These are phyloP conservation scores for Solanum sitiens DNA, from an alignment of 257 asterid genomes.

Conservation along the genomic window DNA sequence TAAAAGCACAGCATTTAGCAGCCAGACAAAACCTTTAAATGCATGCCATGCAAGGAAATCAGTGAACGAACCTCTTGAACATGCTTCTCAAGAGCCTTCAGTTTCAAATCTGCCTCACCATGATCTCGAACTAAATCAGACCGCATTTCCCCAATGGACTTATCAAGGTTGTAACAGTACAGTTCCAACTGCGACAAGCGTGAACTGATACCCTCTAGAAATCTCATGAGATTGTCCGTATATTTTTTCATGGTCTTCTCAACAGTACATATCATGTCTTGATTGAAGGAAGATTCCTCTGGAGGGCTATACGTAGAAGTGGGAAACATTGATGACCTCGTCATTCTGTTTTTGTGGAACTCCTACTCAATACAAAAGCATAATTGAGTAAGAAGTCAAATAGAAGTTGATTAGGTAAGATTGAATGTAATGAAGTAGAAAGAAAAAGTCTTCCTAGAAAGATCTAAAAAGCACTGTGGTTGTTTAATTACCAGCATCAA, in stretches of 20 bases:
- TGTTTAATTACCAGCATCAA: neutral
- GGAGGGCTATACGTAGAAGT: slow-evolving; percentile 58
- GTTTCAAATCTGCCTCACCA: slow-evolving; percentile 70
- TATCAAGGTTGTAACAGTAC: slow-evolving; percentile 85
- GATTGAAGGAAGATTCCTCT: slow-evolving; percentile 66
- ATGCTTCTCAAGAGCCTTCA: slow-evolving; percentile 75
- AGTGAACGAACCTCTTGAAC: slow-evolving; percentile 62
- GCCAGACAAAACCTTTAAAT: neutral
- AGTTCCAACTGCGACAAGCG: slow-evolving; percentile 85
- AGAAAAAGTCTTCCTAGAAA: neutral
- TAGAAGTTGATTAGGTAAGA: too few relatives aligned
- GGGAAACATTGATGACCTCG: slow-evolving; percentile 56
- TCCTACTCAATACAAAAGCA: slow-evolving; percentile 42
- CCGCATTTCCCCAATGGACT: slow-evolving; percentile 88
- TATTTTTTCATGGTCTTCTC: slow-evolving; percentile 74
- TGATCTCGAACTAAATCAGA: slow-evolving; percentile 63
- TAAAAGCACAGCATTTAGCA: neutral
- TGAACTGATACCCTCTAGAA: slow-evolving; percentile 93
- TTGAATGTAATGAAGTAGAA: neutral
- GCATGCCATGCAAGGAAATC: neutral
- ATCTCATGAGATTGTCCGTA: slow-evolving; percentile 80
- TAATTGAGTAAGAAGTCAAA: neutral
- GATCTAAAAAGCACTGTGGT: neutral
- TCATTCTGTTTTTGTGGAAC: slow-evolving; percentile 61
- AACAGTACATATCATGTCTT: slow-evolving; percentile 50